A percentile compares a stretch with the other conserved stretches of the same genome.
Conservation (phyloP, 305 asterid genomes). For the Fraxinus ornus region DNA sequence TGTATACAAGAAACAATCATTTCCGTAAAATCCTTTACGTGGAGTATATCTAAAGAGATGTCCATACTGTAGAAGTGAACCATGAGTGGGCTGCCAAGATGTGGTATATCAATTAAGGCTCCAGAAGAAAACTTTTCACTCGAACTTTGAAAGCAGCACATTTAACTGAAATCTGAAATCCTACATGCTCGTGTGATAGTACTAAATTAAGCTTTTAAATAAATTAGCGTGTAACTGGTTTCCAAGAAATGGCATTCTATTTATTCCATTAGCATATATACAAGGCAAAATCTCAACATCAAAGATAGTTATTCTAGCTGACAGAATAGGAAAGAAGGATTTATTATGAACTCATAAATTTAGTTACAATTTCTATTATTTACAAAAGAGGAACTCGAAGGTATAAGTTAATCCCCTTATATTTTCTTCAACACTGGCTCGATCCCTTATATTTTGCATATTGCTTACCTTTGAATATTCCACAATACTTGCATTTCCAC, state of each 20-base stretch:
- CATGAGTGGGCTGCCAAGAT: slow-evolving; percentile 67
- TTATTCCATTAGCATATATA: background rate
- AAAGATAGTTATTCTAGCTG: background rate
- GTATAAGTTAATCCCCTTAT: background rate
- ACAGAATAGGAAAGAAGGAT: background rate
- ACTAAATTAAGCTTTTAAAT: background rate
- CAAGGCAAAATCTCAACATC: background rate
- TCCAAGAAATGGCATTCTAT: background rate
- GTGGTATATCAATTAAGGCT: slow-evolving; percentile 17
- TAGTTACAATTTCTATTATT: background rate
- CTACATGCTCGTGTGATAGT: background rate
- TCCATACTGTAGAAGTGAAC: slow-evolving; percentile 65
- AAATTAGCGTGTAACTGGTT: background rate
- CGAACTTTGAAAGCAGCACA: background rate
- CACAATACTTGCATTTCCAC: slow-evolving; percentile 59
- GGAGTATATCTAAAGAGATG: slow-evolving; percentile 75
- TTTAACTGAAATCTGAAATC: background rate
- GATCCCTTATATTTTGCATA: slow-evolving; percentile 3
- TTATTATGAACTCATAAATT: background rate
- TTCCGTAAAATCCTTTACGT: slow-evolving; percentile 65
- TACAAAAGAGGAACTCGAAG: background rate
- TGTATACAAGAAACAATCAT: slow-evolving; percentile 63
- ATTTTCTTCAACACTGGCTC: background rate
- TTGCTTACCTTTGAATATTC: slow-evolving; percentile 56
- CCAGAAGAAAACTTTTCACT: background rate